Conservation (phyloP, 2,329 filamentous ascomycete species). For the Fusarium pseudocircinatum region DNA sequence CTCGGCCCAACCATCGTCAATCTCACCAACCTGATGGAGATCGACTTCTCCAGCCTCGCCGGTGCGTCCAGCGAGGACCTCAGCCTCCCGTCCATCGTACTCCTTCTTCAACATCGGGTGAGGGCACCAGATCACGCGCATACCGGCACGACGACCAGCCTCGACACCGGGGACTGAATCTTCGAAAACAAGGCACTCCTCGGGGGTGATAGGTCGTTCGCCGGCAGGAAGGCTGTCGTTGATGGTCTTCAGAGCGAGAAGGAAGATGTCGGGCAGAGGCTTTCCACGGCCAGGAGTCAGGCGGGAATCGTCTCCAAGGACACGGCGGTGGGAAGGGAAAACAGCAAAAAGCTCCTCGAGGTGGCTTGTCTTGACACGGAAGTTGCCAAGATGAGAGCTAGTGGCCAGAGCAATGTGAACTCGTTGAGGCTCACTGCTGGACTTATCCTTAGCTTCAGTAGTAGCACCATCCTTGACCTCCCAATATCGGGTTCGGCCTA, state of each 20-base stretch:
- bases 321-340: conserved; percentile 75
- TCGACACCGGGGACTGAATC: conserved; percentile 95
- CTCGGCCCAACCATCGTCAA: conserved; percentile 70
- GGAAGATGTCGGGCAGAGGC: conserved; percentile 92
- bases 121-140: conserved; percentile 94
- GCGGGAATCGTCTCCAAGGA: conserved; percentile 86
- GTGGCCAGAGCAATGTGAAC: conserved; percentile 90
- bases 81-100: conserved; percentile 78
- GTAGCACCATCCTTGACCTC: conserved; percentile 47
- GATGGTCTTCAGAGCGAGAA: conserved; percentile 84
- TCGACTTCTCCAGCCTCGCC: conserved; percentile 71
- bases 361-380: conserved; percentile 77
- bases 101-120: conserved; percentile 81
- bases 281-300: conserved; percentile 87
- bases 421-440: conserved; percentile 45
- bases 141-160: conserved; percentile 87
- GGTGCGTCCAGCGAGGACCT: conserved; percentile 85
- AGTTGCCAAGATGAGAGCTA: conserved; percentile 77
- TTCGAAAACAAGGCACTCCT: conserved; percentile 96
- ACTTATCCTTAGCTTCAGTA: conserved; percentile 28
- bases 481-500: conserved; percentile 65
- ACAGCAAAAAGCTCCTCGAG: conserved; percentile 67
- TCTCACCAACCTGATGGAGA: conserved; percentile 64
- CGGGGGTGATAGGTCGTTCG: conserved; percentile 74
- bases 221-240: conserved; percentile 76